A percentile compares a stretch with the other conserved stretches of the same genome.
Conservation (phyloP, 1,139 yeast genomes). For the Yamadazyma triangularis region DNA sequence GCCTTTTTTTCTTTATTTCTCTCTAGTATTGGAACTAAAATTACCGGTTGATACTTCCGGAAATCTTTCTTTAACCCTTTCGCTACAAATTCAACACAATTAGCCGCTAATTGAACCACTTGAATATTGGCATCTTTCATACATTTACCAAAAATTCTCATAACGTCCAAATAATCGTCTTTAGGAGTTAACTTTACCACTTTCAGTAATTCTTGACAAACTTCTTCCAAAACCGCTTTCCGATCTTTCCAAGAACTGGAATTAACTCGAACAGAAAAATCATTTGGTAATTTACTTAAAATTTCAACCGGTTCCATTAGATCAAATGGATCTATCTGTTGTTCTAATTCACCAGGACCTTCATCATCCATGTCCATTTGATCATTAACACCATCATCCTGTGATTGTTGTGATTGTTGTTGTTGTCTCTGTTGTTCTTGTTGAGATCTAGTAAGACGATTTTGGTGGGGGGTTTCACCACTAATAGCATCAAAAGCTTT, state of each 20-base stretch:
- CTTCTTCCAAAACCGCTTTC: constrained; percentile 77
- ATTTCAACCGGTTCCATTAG: constrained; percentile 52
- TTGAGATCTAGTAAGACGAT: constrained; percentile 54
- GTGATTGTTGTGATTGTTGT: constrained; percentile 2
- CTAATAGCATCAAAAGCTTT: constrained; percentile 61
- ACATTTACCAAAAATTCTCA: constrained; percentile 62
- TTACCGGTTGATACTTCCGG: constrained; percentile 47
- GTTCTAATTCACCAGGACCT: too few relatives aligned
- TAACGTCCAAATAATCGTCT: constrained; percentile 59
- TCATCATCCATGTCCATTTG: constrained; percentile 36
- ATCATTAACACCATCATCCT: too few relatives aligned
- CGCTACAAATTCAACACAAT: constrained; percentile 59
- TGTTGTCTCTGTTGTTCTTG: constrained; percentile 17
- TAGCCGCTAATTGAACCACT: constrained; percentile 79
- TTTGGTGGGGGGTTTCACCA: constrained; percentile 45
- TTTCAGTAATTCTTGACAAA: constrained; percentile 47
- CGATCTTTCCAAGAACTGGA: constrained; percentile 90
- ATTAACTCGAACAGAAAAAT: constrained; percentile 49
- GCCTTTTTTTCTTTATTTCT: constrained; percentile 87
- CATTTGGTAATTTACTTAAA: constrained; percentile 59
- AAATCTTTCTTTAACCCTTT: constrained; percentile 60
- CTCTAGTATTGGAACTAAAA: constrained; percentile 67
- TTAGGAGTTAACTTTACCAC: constrained; percentile 33
- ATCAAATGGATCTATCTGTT: constrained; percentile 29
- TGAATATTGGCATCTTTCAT: constrained; percentile 88